Evolutionary conservation across 2,329 filamentous ascomycete species (phyloP).

Genomic region (Camptophora hylomeconis): DNA sequence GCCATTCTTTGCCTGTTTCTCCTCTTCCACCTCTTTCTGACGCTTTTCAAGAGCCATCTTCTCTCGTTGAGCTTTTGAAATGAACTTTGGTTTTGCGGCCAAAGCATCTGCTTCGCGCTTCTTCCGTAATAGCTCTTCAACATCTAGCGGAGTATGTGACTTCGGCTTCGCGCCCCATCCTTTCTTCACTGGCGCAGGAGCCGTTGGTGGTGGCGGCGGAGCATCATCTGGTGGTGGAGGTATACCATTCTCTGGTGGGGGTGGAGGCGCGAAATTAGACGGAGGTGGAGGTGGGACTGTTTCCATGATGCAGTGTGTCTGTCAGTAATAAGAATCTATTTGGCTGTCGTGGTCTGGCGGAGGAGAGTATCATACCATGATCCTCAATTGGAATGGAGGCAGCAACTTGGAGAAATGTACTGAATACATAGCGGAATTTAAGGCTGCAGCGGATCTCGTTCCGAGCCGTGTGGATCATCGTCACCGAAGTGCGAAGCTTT

Average conservation of each 20-base stretch:
- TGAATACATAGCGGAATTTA: too few species aligned
- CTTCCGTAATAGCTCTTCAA: conserved; percentile 73
- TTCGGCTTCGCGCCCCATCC: conserved; percentile 36
- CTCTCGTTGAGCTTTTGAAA: conserved; percentile 73
- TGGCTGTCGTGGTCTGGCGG: too few species aligned
- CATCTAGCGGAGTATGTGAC: conserved; percentile 50
- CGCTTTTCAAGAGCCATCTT: conserved; percentile 66
- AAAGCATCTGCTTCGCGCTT: conserved; percentile 78
- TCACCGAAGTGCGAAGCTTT: too few species aligned
- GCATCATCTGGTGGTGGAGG: conserved; percentile 28
- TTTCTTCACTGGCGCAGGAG: conserved; percentile 39
- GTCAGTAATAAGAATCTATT: too few species aligned
- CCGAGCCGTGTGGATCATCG: too few species aligned
- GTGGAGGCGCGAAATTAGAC: conserved; percentile 7
- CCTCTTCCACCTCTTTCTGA: conserved; percentile 56
- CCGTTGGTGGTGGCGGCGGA: conserved; percentile 24
- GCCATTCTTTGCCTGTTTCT: conserved; percentile 33
- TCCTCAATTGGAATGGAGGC: too few species aligned
- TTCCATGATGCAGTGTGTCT: too few species aligned
- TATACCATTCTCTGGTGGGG: conserved; percentile 27
- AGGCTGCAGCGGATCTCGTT: too few species aligned
- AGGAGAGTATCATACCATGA: too few species aligned
- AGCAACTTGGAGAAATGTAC: too few species aligned
- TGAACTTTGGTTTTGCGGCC: conserved; percentile 75
- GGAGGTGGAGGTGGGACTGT: conserved; percentile 11